phyloP scores from a whole-genome alignment of 2,329 filamentous ascomycete species.

The Hyphodiscus sp. region DNA sequence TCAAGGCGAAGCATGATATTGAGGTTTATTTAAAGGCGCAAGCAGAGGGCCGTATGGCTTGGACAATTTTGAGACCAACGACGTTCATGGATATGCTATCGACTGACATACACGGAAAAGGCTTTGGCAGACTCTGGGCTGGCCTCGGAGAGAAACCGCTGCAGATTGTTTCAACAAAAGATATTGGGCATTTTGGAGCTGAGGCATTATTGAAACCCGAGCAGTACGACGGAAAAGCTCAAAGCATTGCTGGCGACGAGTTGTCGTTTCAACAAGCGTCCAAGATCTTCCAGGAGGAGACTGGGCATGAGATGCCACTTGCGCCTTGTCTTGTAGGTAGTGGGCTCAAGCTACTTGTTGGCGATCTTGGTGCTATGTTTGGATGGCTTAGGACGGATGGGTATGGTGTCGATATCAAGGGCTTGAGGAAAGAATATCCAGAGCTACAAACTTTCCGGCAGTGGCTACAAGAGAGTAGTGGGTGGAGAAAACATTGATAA shows the following conservation, averaged over 20 bases:
- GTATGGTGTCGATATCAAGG: constrained; percentile 30
- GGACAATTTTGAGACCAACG: constrained; percentile 49
- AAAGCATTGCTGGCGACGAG: constrained; percentile 41
- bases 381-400: constrained; percentile 25
- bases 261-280: constrained; percentile 32
- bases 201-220: constrained; percentile 36
- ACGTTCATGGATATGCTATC: constrained; percentile 47
- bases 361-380: constrained; percentile 28
- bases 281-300: constrained; percentile 22
- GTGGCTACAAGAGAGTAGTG: not conserved
- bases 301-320: constrained; percentile 9
- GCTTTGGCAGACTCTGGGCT: constrained; percentile 28
- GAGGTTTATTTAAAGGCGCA: constrained; percentile 46
- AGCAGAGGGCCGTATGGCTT: constrained; percentile 40
- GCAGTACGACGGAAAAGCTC: constrained; percentile 31
- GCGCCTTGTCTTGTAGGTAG: constrained; percentile 24
- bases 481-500: not conserved
- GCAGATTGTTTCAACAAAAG: constrained; percentile 36
- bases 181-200: constrained; percentile 41
- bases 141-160: constrained; percentile 29
- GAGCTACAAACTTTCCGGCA: constrained; percentile 34
- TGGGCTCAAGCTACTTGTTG: constrained; percentile 19
- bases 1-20: constrained; percentile 47
- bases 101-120: constrained; percentile 19
- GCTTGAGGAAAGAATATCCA: constrained; percentile 35